phyloP scores from a whole-genome alignment of 73 alveolate genomes.

The Tetrahymena borealis region DNA sequence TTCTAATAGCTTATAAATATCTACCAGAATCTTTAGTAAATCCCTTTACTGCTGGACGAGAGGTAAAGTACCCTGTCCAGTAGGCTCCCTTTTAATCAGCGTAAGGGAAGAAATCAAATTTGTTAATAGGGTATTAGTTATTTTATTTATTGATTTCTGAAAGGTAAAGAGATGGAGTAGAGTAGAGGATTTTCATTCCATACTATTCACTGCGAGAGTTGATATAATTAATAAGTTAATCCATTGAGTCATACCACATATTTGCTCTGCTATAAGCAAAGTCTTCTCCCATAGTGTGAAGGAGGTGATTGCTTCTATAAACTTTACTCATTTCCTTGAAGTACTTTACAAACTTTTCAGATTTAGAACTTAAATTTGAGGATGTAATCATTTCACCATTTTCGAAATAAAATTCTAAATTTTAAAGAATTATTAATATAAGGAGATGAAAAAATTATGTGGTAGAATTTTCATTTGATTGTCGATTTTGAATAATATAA shows the following conservation, averaged over 20 bases:
- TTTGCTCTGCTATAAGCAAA: slow-evolving; percentile 54
- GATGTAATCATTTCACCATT: neutral
- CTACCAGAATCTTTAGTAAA: slow-evolving; percentile 28
- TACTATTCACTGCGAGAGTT: slow-evolving; percentile 38
- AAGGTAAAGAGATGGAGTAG: slow-evolving; percentile 88
- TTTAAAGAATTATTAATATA: neutral
- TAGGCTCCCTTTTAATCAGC: slow-evolving; percentile 75
- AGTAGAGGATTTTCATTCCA: slow-evolving; percentile 71
- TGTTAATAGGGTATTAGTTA: slow-evolving; percentile 66
- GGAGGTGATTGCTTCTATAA: slow-evolving; percentile 44
- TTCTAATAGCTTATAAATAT: slow-evolving; percentile 10
- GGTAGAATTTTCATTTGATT: no score
- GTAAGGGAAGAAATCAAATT: slow-evolving; percentile 94
- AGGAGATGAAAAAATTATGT: no score
- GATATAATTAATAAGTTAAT: slow-evolving; percentile 51
- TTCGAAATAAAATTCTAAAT: neutral
- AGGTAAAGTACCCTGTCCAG: slow-evolving; percentile 98
- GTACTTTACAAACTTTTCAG: neutral
- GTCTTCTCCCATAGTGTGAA: slow-evolving; percentile 60
- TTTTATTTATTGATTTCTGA: slow-evolving; percentile 55
- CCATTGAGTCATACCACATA: slow-evolving; percentile 51
- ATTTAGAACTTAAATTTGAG: neutral
- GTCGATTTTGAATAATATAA: no score
- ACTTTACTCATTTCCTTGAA: slow-evolving; percentile 17
- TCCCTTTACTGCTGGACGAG: slow-evolving; percentile 88